Evolutionary conservation across 768 basidiomycete genomes (phyloP), one percentile per base, ranked within the genome.

Genomic region (Mycena venus): DNA sequence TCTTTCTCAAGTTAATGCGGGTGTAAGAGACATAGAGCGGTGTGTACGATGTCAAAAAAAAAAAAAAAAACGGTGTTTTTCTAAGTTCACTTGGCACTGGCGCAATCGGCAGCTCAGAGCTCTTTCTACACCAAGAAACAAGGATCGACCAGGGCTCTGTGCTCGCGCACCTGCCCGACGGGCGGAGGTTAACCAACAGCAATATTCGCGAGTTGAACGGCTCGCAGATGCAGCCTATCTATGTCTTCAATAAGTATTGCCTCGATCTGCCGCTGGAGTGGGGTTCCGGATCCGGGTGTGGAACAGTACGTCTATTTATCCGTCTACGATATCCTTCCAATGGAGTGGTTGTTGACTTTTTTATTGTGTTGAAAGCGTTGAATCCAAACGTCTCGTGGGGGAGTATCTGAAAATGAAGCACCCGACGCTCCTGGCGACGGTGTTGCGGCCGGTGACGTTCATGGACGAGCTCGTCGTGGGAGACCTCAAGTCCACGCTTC

Each of bases 191-290:
- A 25, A 90, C 90, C 23, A 92, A 87, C 64, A 89, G 90, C 72
- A 96, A 95, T 79, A 81, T 95, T 68, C 89, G 94, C 40, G 95
- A 96, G 77, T 84, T 96, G 44, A 93, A 91, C 40, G 92, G 93
- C 60, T 86, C 90, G 23, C 90, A 92, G 78, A 93, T 94, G 83
- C 94, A n/a, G 95, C 88, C 91, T 9, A 93, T 96, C 73, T 96
- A 90, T 78, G 93, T 96, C 7, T 96, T 94, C 84, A 96, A 96
- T 84, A 95, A 95, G 79, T 86, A 90, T 78, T 94, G 93, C 78
- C 88, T 96, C 42, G 94, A 95, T 75, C 86, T 91, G 53, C 91
- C 93, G 61, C 68, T 93, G 32, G 90, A 92, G 75, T 7, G 49
- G 53, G 1, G 60, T 12, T 19, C 29, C 21, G 8, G 70, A 31